Evolutionary conservation across 306 rosid species (phyloP), one percentile per base, ranked within the genome.

Genomic region (Neltuma alba): DNA sequence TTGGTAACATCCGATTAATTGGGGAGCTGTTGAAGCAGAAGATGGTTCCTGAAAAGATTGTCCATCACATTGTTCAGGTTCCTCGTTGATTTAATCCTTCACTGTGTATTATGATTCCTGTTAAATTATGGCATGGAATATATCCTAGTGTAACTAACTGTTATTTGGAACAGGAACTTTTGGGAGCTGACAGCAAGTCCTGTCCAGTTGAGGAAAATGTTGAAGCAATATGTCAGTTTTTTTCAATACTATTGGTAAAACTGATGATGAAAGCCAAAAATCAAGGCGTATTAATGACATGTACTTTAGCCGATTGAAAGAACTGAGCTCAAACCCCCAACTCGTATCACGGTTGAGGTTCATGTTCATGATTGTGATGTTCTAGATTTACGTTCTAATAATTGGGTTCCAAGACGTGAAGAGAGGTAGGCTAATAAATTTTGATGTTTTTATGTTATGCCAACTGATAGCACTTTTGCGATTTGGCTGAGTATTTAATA

Each of bases 1-100:
- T 96, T 41, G 99, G 99, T 74, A 96, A 96, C 79, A 91, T 96
- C 71, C 93, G 96, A 37, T 85, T 96, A 80, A 96, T 96, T 85
- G 99, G 99, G 63, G 99, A 96, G 91, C 98, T 96, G 75, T 85
- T 96, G 84, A 96, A 91, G 90, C 99, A 93, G 86, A 96, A 90
- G 91, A 96, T 96, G 97, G 99, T 96, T 61, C 94, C 98, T 72
- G 98, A 89, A 76, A 96, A 57, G 91, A 90, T 96, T 83, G 99
- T 96, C 74, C 99, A 96, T 78, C 97, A 96, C 90, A 96, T 96
- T 86, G 99, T 93, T 77, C 86, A 82, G 94, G 99, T 96, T 70
- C 72, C 79, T 57, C 62, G 77, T 76, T 50, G 77, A 73, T 76
- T 81, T 68, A 30, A 36, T 23, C 54, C 74, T 80, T 79, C 8